Evolutionary conservation across 148 eudicot species (phyloP).

Genomic region (Tetragonia tetragonoides): DNA sequence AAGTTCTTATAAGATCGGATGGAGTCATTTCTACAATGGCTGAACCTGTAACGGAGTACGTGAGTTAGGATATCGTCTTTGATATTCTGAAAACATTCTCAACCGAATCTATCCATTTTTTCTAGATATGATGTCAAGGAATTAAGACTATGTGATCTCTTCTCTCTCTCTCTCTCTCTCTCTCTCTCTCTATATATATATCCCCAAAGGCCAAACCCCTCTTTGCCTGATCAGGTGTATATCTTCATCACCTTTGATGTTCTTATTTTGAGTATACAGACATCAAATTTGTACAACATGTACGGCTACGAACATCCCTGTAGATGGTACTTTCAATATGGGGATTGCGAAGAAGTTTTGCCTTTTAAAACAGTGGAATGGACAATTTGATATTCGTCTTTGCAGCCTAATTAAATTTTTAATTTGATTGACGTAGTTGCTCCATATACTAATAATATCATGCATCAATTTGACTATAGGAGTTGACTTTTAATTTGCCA

Average conservation of each 20-base stretch:
- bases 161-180: not conserved
- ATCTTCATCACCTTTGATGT: not conserved
- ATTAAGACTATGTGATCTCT: not conserved
- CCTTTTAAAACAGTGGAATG: constrained; percentile 16
- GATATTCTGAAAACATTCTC: not conserved
- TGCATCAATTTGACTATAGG: not conserved
- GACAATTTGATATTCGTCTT: constrained; percentile 1
- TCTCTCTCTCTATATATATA: no score
- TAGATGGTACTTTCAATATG: not conserved
- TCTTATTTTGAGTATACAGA: not conserved
- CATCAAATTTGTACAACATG: not conserved
- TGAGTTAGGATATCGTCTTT: constrained; percentile 39
- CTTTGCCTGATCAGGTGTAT: not conserved
- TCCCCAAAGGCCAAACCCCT: no score
- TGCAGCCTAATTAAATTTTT: not conserved
- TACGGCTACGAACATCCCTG: not conserved
- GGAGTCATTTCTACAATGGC: constrained; percentile 33
- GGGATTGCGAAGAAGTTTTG: not conserved
- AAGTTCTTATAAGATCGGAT: constrained; percentile 71
- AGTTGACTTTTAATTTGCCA: constrained; percentile 6
- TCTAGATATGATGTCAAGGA: not conserved
- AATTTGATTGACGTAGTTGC: not conserved
- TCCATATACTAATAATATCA: not conserved
- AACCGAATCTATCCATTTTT: not conserved
- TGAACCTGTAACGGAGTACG: constrained; percentile 53